Evolutionary conservation across 768 basidiomycete genomes (phyloP), one percentile per base, ranked within the genome.

Genomic region (Hydnum rufescens): DNA sequence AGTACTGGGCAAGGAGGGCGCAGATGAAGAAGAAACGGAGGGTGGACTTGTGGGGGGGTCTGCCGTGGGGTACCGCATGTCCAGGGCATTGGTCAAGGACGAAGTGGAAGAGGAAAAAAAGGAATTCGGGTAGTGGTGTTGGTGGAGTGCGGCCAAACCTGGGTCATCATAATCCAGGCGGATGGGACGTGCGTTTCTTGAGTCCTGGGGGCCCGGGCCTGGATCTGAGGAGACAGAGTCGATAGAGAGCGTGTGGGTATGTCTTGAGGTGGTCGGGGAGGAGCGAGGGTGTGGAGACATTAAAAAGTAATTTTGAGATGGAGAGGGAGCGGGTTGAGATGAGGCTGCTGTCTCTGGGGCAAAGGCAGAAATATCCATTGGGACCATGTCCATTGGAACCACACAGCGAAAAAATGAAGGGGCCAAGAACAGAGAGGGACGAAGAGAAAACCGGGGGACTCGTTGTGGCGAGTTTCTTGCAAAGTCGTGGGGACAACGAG

Each of bases 361-460:
- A n/a, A n/a, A n/a, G n/a, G n/a, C n/a, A n/a, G n/a, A n/a, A n/a
- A n/a, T n/a, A n/a, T n/a, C n/a, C n/a, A n/a, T n/a, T n/a, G 22
- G 13, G 22, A 13, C 36, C 13, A 39, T 39, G 36, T 39, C 36
- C 36, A 39, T 39, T 39, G 36, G 36, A 13, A 39, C 22, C 36
- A 13, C 22, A 13, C 36, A 39, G n/a, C n/a, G n/a, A n/a, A 39
- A 22, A 13, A 39, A 39, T 1, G 36, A 39, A 39, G 36, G 13
- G 36, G 13, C 36, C 13, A 52, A 47, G 51, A 47, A 48, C 13
- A 47, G 51, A 52, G 19, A 18, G 8, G 18, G 43, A 52, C 23
- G 23, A 25, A 32, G 51, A 4, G 26, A 44, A 26, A 3, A n/a
- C n/a, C n/a, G n/a, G n/a, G n/a, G n/a, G n/a, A n/a, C n/a, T n/a